These are phyloP conservation scores for Talaromyces thailandensis DNA, from an alignment of 495 filamentous ascomycete genomes.

Conservation along the genomic window DNA sequence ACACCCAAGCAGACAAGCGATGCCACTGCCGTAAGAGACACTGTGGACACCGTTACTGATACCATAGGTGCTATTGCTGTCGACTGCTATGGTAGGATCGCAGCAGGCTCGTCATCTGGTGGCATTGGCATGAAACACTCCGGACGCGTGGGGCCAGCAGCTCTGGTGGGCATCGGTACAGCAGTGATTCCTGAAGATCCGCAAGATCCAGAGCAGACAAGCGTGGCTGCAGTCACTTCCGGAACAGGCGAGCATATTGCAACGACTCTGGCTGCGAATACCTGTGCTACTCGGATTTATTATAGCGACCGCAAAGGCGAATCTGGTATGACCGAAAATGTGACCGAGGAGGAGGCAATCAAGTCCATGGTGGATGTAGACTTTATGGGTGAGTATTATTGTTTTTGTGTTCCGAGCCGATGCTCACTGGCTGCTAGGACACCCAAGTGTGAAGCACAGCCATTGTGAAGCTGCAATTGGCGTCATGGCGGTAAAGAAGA, in stretches of 20 bases:
- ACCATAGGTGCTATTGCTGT: constrained; percentile 94
- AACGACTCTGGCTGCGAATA: constrained; percentile 73
- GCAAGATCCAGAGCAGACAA: constrained; percentile 48
- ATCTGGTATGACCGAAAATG: constrained; percentile 51
- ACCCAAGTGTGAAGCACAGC: constrained; percentile 66
- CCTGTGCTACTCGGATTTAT: constrained; percentile 69
- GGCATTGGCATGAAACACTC: constrained; percentile 97
- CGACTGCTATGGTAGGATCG: constrained; percentile 76
- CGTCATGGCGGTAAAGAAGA: constrained; percentile 75
- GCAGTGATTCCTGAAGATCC: constrained; percentile 66
- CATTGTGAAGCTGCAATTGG: constrained; percentile 71
- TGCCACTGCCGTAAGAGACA: not conserved
- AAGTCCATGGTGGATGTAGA: constrained; percentile 62
- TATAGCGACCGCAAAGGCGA: constrained; percentile 48
- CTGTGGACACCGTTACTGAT: constrained; percentile 60
- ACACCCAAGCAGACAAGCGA: not conserved
- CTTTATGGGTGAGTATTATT: constrained; percentile 55
- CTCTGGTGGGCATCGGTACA: constrained; percentile 83
- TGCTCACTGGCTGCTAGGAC: constrained; percentile 33
- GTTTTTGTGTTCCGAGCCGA: not conserved
- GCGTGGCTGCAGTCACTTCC: constrained; percentile 74
- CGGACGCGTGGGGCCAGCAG: constrained; percentile 84
- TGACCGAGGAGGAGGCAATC: constrained; percentile 65
- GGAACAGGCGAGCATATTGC: constrained; percentile 98
- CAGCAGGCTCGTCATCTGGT: constrained; percentile 96